Conservation (phyloP, 2,329 filamentous ascomycete genomes). For the Paecilomyces niveus region DNA sequence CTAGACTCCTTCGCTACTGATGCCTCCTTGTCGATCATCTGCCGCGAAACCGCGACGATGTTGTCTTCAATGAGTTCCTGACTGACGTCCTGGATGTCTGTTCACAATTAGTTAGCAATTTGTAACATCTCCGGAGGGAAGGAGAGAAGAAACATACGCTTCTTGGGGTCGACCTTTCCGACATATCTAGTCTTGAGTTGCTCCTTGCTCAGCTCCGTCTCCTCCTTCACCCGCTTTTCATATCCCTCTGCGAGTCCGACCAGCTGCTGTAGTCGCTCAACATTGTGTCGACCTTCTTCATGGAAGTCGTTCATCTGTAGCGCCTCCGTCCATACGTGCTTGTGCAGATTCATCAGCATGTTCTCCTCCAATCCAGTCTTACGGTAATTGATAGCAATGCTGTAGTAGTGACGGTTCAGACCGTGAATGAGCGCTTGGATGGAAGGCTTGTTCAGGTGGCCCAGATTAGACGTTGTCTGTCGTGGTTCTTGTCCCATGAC, state of each 20-base stretch:
- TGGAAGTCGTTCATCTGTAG: conserved; percentile 95
- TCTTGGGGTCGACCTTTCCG: conserved; percentile 98
- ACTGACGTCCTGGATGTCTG: conserved; percentile 86
- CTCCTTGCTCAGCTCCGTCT: conserved; percentile 93
- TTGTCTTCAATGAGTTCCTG: conserved; percentile 98
- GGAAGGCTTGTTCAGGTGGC: conserved; percentile 98
- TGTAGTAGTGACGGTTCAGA: conserved; percentile 98
- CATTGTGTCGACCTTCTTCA: conserved; percentile 74
- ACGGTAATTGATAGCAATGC: conserved; percentile 94
- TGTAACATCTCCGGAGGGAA: not conserved
- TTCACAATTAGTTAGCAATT: conserved; percentile 13
- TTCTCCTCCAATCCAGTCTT: conserved; percentile 98
- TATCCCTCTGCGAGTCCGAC: conserved; percentile 90
- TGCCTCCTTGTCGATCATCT: conserved; percentile 99
- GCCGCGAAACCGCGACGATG: conserved; percentile 93
- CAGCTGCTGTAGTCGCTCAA: conserved; percentile 78
- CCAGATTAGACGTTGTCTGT: conserved; percentile 95
- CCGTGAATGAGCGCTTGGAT: conserved; percentile 98
- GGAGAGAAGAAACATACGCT: conserved; percentile 50
- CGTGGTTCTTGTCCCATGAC: conserved; percentile 98
- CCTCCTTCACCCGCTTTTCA: conserved; percentile 97
- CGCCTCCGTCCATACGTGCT: conserved; percentile 98
- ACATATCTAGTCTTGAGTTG: conserved; percentile 98
- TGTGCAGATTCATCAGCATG: conserved; percentile 99
- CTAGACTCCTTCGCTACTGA: conserved; percentile 65